Conservation (phyloP, 352 stramenopile species). For the Halophytophthora polymorphica region DNA sequence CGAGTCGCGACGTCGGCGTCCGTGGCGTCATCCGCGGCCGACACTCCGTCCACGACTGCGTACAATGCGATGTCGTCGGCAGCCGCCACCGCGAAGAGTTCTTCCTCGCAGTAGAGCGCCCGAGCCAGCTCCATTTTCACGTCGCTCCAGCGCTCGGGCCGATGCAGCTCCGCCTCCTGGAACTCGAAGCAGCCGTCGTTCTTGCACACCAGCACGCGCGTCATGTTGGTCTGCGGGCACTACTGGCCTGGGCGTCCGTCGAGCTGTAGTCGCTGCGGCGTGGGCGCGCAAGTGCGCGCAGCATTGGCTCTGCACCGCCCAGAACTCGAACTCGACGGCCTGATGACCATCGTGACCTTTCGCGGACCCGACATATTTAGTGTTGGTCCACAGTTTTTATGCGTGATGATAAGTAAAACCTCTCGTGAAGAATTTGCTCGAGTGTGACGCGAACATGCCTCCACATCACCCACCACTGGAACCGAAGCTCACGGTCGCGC, state of each 20-base stretch:
- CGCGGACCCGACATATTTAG: too few species aligned
- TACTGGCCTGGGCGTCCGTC: neutral
- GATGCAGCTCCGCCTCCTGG: conserved; percentile 33
- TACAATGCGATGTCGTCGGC: conserved; percentile 60
- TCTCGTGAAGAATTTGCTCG: too few species aligned
- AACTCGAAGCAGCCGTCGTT: conserved; percentile 81
- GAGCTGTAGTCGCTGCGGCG: neutral
- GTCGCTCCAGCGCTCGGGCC: conserved; percentile 30
- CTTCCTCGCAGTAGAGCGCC: conserved; percentile 67
- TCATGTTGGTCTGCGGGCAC: conserved; percentile 11
- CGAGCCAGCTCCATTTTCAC: conserved; percentile 60
- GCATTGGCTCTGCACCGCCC: too few species aligned
- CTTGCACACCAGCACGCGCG: conserved; percentile 73
- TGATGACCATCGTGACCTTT: too few species aligned
- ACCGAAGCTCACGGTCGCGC: neutral
- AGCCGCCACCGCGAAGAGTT: conserved; percentile 63
- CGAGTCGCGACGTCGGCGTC: conserved; percentile 19
- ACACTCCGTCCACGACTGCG: conserved; percentile 35
- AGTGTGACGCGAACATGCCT: too few species aligned
- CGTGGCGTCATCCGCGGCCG: conserved; percentile 28
- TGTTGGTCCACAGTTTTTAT: too few species aligned
- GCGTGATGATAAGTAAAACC: too few species aligned
- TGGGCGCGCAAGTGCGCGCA: neutral
- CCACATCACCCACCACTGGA: neutral
- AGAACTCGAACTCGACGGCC: too few species aligned